These are phyloP conservation scores for Aulographum hederae DNA, from an alignment of 2,329 filamentous ascomycete genomes.

Conservation along the genomic window DNA sequence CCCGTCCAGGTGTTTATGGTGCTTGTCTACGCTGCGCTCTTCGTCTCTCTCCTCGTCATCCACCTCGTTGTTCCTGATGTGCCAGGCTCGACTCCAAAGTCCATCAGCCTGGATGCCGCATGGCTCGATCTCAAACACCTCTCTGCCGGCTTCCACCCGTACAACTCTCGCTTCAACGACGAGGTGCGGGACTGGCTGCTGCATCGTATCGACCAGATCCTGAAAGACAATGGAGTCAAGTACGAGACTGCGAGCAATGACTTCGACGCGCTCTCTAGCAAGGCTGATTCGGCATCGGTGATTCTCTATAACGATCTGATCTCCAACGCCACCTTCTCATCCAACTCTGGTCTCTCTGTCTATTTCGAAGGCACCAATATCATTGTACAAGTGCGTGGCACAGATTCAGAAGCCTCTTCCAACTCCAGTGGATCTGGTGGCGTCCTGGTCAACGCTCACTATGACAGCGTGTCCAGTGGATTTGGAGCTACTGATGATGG, in stretches of 20 bases:
- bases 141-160: constrained; percentile 64
- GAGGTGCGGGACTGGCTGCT: constrained; percentile 61
- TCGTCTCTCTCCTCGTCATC: constrained; percentile 52
- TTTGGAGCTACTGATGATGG: constrained; percentile 92
- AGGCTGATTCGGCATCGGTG: constrained; percentile 19
- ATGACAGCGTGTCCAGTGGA: constrained; percentile 81
- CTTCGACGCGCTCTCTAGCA: constrained; percentile 8
- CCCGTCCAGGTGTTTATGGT: constrained; percentile 69
- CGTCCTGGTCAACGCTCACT: constrained; percentile 87
- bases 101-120: constrained; percentile 64
- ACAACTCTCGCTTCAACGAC: constrained; percentile 74
- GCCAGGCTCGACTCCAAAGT: constrained; percentile 33
- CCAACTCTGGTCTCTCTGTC: constrained; percentile 28
- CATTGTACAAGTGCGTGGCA: constrained; percentile 76
- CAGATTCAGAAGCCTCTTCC: constrained; percentile 32
- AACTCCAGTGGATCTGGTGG: constrained; percentile 40
- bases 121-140: constrained; percentile 70
- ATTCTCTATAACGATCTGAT: constrained; percentile 62
- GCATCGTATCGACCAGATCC: constrained; percentile 48
- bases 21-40: constrained; percentile 57
- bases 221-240: constrained; percentile 37
- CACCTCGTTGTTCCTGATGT: constrained; percentile 59
- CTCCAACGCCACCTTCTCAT: constrained; percentile 60
- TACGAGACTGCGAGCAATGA: constrained; percentile 23
- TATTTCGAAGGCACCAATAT: constrained; percentile 93